Conservation (phyloP, 2,329 filamentous ascomycete genomes). For the Xylariales sp. region DNA sequence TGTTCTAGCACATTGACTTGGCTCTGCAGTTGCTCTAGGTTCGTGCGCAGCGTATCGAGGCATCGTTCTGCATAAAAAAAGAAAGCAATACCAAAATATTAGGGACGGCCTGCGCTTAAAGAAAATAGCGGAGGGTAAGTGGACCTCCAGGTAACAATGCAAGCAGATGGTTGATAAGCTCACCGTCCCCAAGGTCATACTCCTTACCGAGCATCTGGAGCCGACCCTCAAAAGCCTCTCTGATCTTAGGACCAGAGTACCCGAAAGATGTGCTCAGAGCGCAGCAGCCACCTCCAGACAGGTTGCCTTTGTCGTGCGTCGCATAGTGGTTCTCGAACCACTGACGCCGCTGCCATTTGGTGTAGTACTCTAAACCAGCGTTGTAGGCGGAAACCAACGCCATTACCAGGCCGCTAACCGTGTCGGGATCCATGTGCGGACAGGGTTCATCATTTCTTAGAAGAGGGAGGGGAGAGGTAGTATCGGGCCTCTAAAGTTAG, state of each 20-base stretch:
- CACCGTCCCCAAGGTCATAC: slow-evolving; percentile 31
- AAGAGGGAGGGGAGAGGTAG: too few species aligned
- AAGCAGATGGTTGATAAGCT: slow-evolving; percentile 2
- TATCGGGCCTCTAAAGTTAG: too few species aligned
- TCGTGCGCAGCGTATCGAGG: slow-evolving; percentile 21
- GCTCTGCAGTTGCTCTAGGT: slow-evolving; percentile 21
- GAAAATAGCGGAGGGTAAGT: too few species aligned
- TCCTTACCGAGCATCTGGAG: slow-evolving; percentile 27
- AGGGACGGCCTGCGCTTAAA: too few species aligned
- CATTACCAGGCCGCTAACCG: slow-evolving; percentile 22
- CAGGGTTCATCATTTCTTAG: too few species aligned
- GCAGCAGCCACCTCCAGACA: slow-evolving; percentile 17
- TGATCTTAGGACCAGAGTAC: slow-evolving; percentile 23
- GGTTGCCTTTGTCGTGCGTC: slow-evolving; percentile 7
- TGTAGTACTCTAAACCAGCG: slow-evolving; percentile 26
- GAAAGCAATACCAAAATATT: neutral
- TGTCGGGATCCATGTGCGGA: slow-evolving; percentile 22
- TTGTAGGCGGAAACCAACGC: slow-evolving; percentile 26
- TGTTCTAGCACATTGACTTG: slow-evolving; percentile 23
- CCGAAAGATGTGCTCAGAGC: slow-evolving; percentile 29
- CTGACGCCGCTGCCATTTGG: slow-evolving; percentile 28
- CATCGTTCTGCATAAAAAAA: slow-evolving; percentile 17
- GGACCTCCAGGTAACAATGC: neutral
- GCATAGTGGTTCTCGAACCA: slow-evolving; percentile 29
- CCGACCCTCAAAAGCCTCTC: slow-evolving; percentile 27